Conservation (phyloP, 2,329 filamentous ascomycete species). For the Colletotrichum limetticola region DNA sequence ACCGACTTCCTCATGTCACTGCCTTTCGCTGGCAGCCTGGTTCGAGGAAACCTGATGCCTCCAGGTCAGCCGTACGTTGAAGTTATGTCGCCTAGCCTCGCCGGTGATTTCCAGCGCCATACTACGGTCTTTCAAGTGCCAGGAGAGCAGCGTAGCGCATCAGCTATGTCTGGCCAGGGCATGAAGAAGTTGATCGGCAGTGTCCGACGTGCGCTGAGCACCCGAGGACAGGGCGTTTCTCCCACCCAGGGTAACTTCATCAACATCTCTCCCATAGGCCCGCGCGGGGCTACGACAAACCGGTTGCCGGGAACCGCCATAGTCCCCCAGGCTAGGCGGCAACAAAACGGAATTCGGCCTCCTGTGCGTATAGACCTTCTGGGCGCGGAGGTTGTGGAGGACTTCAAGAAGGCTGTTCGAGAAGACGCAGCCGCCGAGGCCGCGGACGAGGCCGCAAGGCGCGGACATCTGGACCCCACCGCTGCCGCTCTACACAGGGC, state of each 20-base stretch:
- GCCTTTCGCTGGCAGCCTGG: constrained; percentile 83
- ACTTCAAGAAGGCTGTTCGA: constrained; percentile 80
- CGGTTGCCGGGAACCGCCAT: constrained; percentile 69
- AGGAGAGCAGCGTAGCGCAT: constrained; percentile 50
- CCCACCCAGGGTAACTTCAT: constrained; percentile 59
- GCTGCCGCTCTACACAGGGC: constrained; percentile 24
- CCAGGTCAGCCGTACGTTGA: constrained; percentile 86
- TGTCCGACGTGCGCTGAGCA: constrained; percentile 84
- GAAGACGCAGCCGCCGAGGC: constrained; percentile 66
- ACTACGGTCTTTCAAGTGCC: constrained; percentile 64
- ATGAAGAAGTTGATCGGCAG: constrained; percentile 90
- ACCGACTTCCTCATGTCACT: constrained; percentile 69
- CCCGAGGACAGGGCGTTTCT: constrained; percentile 56
- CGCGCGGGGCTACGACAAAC: constrained; percentile 65
- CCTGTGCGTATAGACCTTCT: constrained; percentile 82
- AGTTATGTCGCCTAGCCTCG: constrained; percentile 63
- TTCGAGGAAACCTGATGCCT: constrained; percentile 86
- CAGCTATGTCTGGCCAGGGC: constrained; percentile 75
- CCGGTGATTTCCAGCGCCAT: constrained; percentile 57
- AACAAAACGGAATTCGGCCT: constrained; percentile 55
- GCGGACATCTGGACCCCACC: constrained; percentile 12
- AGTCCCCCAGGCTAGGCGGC: constrained; percentile 64
- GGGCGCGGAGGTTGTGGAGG: constrained; percentile 80
- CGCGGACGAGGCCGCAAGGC: constrained; percentile 37
- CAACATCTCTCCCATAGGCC: constrained; percentile 60